Base-by-base conservation (phyloP, 192 early-diverging fungal species). In the Phycomyces blakesleeanus region DNA sequence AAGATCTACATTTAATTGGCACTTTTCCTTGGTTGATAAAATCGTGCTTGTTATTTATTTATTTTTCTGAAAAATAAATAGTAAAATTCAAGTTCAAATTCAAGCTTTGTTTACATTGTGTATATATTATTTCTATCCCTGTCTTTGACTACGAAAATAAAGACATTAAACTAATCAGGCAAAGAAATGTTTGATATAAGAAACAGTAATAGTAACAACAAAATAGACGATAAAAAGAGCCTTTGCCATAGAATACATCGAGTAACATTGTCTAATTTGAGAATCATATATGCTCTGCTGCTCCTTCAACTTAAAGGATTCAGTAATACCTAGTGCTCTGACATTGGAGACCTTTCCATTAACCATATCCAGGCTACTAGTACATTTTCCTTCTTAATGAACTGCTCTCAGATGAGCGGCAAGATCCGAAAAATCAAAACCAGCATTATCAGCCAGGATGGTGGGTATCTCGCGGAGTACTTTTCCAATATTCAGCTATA, bases 271-370 rank as follows among this genome's bases (percentile, higher is more conserved):
- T 99, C 95, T 10, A 99, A 94, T 56, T 95, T 87, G 58, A 99
- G 80, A 74, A 99, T 97, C 90, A 95, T 92, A n/a, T n/a, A n/a
- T n/a, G n/a, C 76, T 97, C 95, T 11, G 93, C 91, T 1, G 95
- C 97, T 87, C 83, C 84, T 99, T 99, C 51, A 97, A 83, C 81
- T 97, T 99, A 84, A 87, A 97, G 22, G 90, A 92, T 76, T 99
- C 97, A 39, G 94, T 96, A 73, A 99, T 92, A 18, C 94, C 94
- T 59, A 94, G 80, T 52, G 81, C 85, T 41, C 83, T 72, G 71
- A 97, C 87, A 74, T 96, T 89, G 5, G 83, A 87, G 24, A 97
- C 77, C 7, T 72, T 71, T 29, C 93, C 94, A 18, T 88, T 71
- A 57, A 83, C 83, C 90, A 99, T 95, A 71, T 98, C 91, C 60